phyloP scores from a whole-genome alignment of 2,329 filamentous ascomycete species.

The Aspergillus fumigatus region DNA sequence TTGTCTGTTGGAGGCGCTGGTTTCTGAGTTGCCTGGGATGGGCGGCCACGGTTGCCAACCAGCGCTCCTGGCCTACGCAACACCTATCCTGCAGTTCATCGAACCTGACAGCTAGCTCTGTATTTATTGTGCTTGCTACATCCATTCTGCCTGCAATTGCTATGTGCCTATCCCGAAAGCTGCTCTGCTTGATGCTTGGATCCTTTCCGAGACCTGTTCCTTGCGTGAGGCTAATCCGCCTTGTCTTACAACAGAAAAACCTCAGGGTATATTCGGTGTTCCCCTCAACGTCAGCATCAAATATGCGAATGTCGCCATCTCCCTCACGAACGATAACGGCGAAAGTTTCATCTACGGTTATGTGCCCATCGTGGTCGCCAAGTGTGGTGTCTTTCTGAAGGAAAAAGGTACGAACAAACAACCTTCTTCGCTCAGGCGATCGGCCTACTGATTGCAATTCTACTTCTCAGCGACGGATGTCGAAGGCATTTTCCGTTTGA shows the following conservation, averaged over 20 bases:
- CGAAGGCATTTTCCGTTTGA: constrained; percentile 94
- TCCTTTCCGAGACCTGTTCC: background rate
- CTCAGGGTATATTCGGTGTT: constrained; percentile 86
- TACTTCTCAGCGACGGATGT: constrained; percentile 73
- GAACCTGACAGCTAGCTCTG: background rate
- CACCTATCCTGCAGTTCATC: background rate
- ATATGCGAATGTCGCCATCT: constrained; percentile 97
- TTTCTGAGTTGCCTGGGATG: background rate
- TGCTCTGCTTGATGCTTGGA: background rate
- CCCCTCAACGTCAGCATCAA: constrained; percentile 90
- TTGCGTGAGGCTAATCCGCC: constrained; percentile 9
- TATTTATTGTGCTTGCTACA: background rate
- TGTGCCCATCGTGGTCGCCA: constrained; percentile 95
- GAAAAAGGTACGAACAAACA: constrained; percentile 73
- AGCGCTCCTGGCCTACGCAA: background rate
- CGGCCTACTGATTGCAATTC: background rate
- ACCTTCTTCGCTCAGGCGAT: background rate
- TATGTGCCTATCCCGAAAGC: background rate
- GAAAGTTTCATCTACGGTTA: constrained; percentile 98
- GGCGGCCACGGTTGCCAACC: background rate
- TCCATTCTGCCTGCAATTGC: background rate
- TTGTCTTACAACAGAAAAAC: constrained; percentile 24
- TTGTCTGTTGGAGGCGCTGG: background rate
- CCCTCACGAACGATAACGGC: constrained; percentile 84
- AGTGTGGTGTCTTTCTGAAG: constrained; percentile 95